Evolutionary conservation across 1,284 basidiomycete genomes (phyloP).

Genomic region (Bondarzewia mesenterica): DNA sequence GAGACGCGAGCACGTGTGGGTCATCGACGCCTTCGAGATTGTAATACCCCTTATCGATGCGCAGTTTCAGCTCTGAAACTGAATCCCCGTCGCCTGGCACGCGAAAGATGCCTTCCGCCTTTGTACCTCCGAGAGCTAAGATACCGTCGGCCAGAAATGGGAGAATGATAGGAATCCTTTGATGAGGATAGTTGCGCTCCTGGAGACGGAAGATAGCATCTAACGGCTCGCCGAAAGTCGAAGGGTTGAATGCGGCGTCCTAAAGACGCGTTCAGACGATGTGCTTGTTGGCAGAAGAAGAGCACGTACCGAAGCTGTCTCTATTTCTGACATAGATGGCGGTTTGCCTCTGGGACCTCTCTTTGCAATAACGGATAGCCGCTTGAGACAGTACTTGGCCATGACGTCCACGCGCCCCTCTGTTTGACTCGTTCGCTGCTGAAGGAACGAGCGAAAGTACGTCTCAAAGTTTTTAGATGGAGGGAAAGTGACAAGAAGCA

Average conservation of each 20-base stretch:
- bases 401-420: conserved; percentile 80
- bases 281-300: conserved; percentile 8
- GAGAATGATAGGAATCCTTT: conserved; percentile 83
- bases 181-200: conserved; percentile 73
- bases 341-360: conserved; percentile 81
- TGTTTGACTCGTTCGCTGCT: conserved; percentile 53
- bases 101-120: conserved; percentile 85
- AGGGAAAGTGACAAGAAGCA: conserved; percentile 79
- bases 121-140: conserved; percentile 77
- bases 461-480: conserved; percentile 87
- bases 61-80: conserved; percentile 77
- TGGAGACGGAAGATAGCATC: conserved; percentile 79
- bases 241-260: conserved; percentile 91
- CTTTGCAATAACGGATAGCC: conserved; percentile 62
- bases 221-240: conserved; percentile 85
- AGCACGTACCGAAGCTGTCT: conserved; percentile 77
- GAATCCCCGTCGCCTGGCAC: conserved; percentile 83
- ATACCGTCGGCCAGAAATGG: conserved; percentile 90
- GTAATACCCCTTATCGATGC: conserved; percentile 87
- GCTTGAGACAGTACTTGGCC: conserved; percentile 78
- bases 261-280: too few species aligned
- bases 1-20: conserved; percentile 79
- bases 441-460: conserved; percentile 73
- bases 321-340: conserved; percentile 75
- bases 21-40: conserved; percentile 82